A percentile compares a stretch with the other conserved stretches of the same genome.
Evolutionary conservation across 805 yeast species (phyloP).

Genomic region (Monosporozyma aquatica): DNA sequence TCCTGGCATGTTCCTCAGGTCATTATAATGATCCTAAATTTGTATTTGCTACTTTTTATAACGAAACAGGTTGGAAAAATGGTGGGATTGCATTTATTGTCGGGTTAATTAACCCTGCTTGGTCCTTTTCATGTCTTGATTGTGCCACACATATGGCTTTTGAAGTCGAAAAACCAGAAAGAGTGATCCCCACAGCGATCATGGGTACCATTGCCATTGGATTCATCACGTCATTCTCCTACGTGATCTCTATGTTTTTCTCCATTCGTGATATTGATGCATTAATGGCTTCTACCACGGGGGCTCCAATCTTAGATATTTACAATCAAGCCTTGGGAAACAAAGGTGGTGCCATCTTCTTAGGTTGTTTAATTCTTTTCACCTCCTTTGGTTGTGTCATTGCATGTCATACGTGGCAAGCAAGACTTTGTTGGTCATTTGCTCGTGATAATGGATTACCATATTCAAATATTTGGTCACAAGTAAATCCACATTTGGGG

Average conservation of each 20-base stretch:
- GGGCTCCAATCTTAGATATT: constrained; percentile 58
- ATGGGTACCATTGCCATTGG: constrained; percentile 63
- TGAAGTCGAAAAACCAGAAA: constrained; percentile 51
- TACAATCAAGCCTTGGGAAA: constrained; percentile 48
- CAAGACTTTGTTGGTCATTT: constrained; percentile 64
- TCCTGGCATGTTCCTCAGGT: constrained; percentile 49
- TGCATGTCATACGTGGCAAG: constrained; percentile 64
- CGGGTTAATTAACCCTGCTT: constrained; percentile 61
- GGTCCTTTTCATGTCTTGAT: constrained; percentile 64
- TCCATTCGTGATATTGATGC: constrained; percentile 46
- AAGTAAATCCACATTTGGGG: constrained; percentile 43
- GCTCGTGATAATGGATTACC: constrained; percentile 65
- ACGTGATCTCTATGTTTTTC: constrained; percentile 51
- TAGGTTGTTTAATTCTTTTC: constrained; percentile 43
- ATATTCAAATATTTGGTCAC: constrained; percentile 44
- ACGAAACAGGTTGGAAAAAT: constrained; percentile 54
- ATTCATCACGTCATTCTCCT: constrained; percentile 49
- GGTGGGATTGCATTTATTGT: constrained; percentile 55
- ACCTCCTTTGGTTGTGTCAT: constrained; percentile 57
- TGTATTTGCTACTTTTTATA: constrained; percentile 49
- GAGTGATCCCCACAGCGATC: constrained; percentile 57
- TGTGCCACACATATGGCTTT: constrained; percentile 70
- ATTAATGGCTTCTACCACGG: constrained; percentile 42
- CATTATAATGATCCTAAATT: constrained; percentile 44
- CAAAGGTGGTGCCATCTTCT: constrained; percentile 48